A percentile compares a stretch with the other conserved stretches of the same genome.
Conservation (phyloP, 176 grass and related monocot species). For the Phyllostachys edulis region DNA sequence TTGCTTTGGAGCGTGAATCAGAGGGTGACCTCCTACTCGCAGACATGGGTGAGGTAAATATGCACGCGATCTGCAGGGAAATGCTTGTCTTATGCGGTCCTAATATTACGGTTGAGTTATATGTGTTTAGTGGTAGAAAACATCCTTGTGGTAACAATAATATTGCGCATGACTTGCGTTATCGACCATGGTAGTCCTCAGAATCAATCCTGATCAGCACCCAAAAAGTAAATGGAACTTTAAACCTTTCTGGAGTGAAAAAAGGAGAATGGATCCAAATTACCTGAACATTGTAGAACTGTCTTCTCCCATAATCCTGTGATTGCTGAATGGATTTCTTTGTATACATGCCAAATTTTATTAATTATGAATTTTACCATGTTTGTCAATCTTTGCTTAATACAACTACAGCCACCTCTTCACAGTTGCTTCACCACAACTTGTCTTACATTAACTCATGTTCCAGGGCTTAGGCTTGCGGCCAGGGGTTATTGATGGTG, state of each 20-base stretch:
- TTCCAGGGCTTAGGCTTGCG: conserved; percentile 82
- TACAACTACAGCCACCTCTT: background rate
- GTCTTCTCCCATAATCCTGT: background rate
- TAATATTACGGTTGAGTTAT: background rate
- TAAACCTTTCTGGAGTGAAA: background rate
- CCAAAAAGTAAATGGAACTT: background rate
- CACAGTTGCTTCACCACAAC: background rate
- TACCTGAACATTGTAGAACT: background rate
- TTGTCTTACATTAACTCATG: conserved; percentile 7
- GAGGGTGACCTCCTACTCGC: conserved; percentile 86
- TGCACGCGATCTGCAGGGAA: background rate
- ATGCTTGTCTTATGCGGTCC: background rate
- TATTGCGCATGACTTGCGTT: background rate
- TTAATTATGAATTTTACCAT: background rate
- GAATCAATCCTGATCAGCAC: background rate
- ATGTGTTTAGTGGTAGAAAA: background rate
- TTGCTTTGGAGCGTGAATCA: conserved; percentile 74
- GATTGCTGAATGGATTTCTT: background rate
- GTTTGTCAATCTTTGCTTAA: conserved; percentile 3
- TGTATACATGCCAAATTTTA: background rate
- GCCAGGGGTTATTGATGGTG: conserved; percentile 92
- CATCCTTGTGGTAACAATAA: background rate
- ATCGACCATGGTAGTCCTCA: background rate
- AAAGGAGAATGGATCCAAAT: background rate
- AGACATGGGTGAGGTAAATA: conserved; percentile 95